Evolutionary conservation across 805 yeast genomes (phyloP).

Genomic region (Spathaspora sp.): DNA sequence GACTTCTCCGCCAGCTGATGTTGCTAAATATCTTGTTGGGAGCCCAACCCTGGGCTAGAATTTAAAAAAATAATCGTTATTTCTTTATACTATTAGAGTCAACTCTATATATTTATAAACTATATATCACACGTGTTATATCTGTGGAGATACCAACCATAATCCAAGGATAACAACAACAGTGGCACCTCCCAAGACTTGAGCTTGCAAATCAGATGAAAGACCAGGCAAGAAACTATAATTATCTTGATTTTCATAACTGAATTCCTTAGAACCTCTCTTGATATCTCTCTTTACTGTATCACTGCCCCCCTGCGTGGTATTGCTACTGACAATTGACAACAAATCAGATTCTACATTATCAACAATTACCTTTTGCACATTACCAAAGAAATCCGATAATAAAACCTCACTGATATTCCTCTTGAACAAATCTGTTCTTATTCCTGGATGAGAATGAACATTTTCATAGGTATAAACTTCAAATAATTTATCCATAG

Average conservation of each 20-base stretch:
- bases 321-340: conserved; percentile 1
- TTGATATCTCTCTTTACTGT: background rate
- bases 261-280: conserved; percentile 3
- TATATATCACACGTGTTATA: background rate
- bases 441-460: conserved; percentile 91
- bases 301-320: background rate
- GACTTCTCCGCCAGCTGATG: no score
- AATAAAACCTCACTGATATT: conserved; percentile 65
- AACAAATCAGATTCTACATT: conserved; percentile 45
- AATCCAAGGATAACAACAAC: conserved; percentile 16
- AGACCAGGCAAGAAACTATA: conserved; percentile 1
- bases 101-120: background rate
- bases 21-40: no score
- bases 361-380: conserved; percentile 71
- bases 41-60: no score
- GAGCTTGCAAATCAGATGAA: conserved; percentile 6
- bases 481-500: conserved; percentile 81
- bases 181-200: conserved; percentile 13
- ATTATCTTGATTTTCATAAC: conserved; percentile 7
- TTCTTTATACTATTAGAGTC: no score
- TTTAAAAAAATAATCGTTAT: no score
- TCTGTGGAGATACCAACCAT: conserved; percentile 18
- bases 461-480: conserved; percentile 81
- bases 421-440: conserved; percentile 72
- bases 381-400: conserved; percentile 93